phyloP scores from a whole-genome alignment of 768 basidiomycete species.

The Mycena galericulata region DNA sequence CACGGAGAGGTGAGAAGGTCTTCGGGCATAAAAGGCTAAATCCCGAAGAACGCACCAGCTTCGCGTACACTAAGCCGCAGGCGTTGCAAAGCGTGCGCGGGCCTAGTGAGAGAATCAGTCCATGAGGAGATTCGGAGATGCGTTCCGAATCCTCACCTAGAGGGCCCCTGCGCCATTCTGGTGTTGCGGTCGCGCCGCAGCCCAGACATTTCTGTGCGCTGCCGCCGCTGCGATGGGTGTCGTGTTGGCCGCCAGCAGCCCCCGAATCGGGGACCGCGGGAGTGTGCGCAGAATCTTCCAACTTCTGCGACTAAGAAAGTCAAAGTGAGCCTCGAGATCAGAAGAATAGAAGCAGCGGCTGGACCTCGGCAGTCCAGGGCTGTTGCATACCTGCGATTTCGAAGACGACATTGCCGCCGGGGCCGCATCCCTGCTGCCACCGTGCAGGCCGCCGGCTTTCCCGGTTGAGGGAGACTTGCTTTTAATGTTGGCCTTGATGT shows the following conservation, averaged over 20 bases:
- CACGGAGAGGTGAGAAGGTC: slow-evolving; percentile 16
- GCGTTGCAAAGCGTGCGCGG: slow-evolving; percentile 89
- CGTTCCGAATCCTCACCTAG: slow-evolving; percentile 62
- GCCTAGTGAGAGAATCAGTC: slow-evolving; percentile 54
- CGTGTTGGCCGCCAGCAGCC: slow-evolving; percentile 4
- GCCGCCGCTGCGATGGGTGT: slow-evolving; percentile 12
- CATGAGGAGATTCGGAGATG: not conserved
- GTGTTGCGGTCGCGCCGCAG: slow-evolving; percentile 86
- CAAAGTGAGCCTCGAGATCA: slow-evolving; percentile 21
- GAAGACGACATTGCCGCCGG: slow-evolving; percentile 29
- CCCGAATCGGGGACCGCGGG: slow-evolving; percentile 17
- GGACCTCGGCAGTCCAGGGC: slow-evolving; percentile 7
- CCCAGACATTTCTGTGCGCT: slow-evolving; percentile 77
- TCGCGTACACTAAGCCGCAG: slow-evolving; percentile 89
- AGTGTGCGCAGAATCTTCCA: slow-evolving; percentile 17
- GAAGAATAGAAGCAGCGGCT: slow-evolving; percentile 27
- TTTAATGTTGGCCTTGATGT: slow-evolving; percentile 23
- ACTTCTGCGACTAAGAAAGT: slow-evolving; percentile 28
- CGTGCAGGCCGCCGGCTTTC: not conserved
- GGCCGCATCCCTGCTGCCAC: slow-evolving; percentile 4
- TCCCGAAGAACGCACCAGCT: slow-evolving; percentile 67
- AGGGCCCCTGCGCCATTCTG: slow-evolving; percentile 89
- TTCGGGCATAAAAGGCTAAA: slow-evolving; percentile 18
- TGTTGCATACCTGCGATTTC: slow-evolving; percentile 31
- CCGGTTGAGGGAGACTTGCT: slow-evolving; percentile 16